Evolutionary conservation across 108 stramenopile species (phyloP).

Genomic region (Discostella pseudostelligera): DNA sequence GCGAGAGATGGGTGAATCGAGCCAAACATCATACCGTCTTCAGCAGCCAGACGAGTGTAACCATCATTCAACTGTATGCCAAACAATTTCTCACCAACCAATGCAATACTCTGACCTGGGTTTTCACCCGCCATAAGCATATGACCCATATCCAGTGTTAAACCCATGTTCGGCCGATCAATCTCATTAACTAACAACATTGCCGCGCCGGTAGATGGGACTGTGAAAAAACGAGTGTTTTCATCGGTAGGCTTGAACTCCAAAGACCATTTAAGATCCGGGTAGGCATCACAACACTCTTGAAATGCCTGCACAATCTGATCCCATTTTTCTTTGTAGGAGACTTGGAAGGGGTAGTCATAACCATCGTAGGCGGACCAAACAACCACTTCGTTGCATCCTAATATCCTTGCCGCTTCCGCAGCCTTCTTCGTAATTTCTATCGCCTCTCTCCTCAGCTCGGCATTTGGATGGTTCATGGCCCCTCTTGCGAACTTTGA

Average conservation of each 20-base stretch:
- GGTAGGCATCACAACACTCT: constrained; percentile 82
- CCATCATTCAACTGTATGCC: constrained; percentile 87
- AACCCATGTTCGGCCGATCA: constrained; percentile 77
- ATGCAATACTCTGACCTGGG: constrained; percentile 82
- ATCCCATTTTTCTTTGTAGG: constrained; percentile 77
- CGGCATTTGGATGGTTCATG: constrained; percentile 74
- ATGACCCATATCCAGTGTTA: constrained; percentile 87
- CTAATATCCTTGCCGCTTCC: constrained; percentile 55
- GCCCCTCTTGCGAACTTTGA: constrained; percentile 76
- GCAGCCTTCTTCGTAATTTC: constrained; percentile 76
- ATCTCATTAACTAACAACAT: constrained; percentile 71
- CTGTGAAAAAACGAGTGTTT: constrained; percentile 85
- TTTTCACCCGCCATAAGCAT: constrained; percentile 86
- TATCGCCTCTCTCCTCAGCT: constrained; percentile 65
- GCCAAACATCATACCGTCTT: constrained; percentile 90
- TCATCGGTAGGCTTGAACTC: constrained; percentile 92
- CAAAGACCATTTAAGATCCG: constrained; percentile 73
- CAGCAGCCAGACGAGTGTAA: constrained; percentile 80
- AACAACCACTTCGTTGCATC: constrained; percentile 76
- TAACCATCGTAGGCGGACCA: constrained; percentile 90
- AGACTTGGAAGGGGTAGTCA: constrained; percentile 82
- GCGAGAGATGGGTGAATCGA: constrained; percentile 81
- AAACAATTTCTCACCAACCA: constrained; percentile 76
- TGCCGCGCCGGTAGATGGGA: constrained; percentile 85
- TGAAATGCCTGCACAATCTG: constrained; percentile 75